Conservation (phyloP, 495 filamentous ascomycete genomes). For the Jackrogersella multiformis region DNA sequence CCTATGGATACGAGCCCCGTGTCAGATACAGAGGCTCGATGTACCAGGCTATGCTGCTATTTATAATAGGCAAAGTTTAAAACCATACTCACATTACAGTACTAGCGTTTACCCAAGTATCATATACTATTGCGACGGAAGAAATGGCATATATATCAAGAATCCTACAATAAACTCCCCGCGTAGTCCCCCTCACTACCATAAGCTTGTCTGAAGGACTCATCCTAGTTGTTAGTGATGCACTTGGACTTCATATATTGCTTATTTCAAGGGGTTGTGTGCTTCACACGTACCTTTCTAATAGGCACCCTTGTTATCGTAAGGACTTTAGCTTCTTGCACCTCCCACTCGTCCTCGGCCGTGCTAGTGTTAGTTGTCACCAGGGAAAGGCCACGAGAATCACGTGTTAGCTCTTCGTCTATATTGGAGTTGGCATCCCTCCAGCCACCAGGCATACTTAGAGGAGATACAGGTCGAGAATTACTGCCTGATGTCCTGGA, state of each 20-base stretch:
- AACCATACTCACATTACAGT: background rate
- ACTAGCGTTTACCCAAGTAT: background rate
- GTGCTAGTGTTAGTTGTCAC: background rate
- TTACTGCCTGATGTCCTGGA: background rate
- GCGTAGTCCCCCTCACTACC: background rate
- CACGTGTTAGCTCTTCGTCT: background rate
- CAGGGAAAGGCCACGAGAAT: background rate
- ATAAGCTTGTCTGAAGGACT: background rate
- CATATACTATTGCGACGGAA: background rate
- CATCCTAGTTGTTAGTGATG: background rate
- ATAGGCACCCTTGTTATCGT: constrained; percentile 19
- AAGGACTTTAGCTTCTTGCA: constrained; percentile 15
- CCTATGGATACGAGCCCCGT: background rate
- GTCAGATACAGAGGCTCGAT: background rate
- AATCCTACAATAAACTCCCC: background rate
- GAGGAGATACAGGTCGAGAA: background rate
- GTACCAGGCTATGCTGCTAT: background rate
- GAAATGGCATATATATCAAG: background rate
- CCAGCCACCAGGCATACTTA: constrained; percentile 26
- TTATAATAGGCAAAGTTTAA: background rate
- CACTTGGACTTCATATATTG: background rate
- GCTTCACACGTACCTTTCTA: background rate
- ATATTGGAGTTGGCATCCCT: background rate
- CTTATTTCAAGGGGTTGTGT: background rate
- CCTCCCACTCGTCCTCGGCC: constrained; percentile 12